Evolutionary conservation across 208 protist genomes (phyloP), one percentile per base, ranked within the genome.

Genomic region (Leishmania braziliensis): DNA sequence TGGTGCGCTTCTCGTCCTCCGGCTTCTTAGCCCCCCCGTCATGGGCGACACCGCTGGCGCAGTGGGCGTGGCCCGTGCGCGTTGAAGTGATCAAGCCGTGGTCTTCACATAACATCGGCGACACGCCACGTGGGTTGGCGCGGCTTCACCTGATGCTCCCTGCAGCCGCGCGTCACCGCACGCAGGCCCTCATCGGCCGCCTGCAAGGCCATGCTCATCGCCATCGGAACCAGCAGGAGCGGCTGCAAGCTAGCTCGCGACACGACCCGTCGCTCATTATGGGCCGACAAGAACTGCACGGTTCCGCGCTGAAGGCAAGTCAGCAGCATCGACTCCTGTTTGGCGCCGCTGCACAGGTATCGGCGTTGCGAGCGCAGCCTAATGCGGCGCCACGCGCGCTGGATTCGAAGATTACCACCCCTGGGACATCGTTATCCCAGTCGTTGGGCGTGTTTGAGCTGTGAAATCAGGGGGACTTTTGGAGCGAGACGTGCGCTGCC

Each of bases 171-270:
- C 88, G 90, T 3, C 90, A 92, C 51, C 88, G 89, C 26, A 82
- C 78, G 48, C 51, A 81, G 75, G 90, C 89, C 36, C 85, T 93
- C 51, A 74, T 95, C 39, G 90, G 90, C 16, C 88, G 92, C 8
- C 80, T 91, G 58, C 85, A 84, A 56, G 75, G 83, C 26, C 73
- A 79, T 36, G 83, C 77, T 10, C 78, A 86, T 53, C 65, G 74
- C 2, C 39, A 60, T 50, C 62, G 73, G 53, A 68, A 26, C 23
- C 2, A 43, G 14, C 33, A n/a, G 39, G 82, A 39, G 18, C 77
- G 39, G 26, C 60, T 90, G 65, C 83, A 78, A 18, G 79, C 78
- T 2, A 80, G 77, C 46, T 63, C 72, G 33, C 62, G 26, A 26
- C 78, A 78, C 54, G 77, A 82, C 63, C 80, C 76, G 9, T 83